Evolutionary conservation across 164 flowering plant genomes (phyloP).

Genomic region (Taxillus chinensis): DNA sequence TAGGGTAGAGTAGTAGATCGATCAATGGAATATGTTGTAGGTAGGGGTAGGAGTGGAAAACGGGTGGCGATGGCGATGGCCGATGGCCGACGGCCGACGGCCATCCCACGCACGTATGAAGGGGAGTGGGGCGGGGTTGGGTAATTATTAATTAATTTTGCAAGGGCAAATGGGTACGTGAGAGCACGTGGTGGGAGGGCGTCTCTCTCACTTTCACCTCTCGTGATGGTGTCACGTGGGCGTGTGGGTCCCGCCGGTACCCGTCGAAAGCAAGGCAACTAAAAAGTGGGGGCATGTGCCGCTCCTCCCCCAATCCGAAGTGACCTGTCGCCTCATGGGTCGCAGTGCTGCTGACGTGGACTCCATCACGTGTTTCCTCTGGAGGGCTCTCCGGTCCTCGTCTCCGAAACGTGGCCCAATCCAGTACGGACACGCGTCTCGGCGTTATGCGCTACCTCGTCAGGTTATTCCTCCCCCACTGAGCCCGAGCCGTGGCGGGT

Average conservation of each 20-base stretch:
- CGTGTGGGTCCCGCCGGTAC: constrained; percentile 9
- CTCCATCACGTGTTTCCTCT: constrained; percentile 12
- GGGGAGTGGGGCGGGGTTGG: too few relatives aligned
- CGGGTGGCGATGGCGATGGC: too few relatives aligned
- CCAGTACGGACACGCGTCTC: constrained; percentile 5
- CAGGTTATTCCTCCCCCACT: not conserved
- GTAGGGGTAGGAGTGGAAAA: not conserved
- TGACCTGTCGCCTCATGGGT: constrained; percentile 24
- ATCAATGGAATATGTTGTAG: too few relatives aligned
- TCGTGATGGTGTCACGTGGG: constrained; percentile 42
- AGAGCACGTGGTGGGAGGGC: constrained; percentile 27
- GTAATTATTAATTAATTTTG: too few relatives aligned
- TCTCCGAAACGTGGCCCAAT: constrained; percentile 10
- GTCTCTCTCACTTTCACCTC: constrained; percentile 17
- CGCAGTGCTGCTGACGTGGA: constrained; percentile 11
- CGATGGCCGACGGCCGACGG: too few relatives aligned
- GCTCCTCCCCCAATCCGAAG: constrained; percentile 5
- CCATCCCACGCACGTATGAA: too few relatives aligned
- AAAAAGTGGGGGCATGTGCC: constrained; percentile 17
- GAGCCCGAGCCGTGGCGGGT: not conserved
- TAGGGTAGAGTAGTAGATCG: too few relatives aligned
- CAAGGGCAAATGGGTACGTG: constrained; percentile 5
- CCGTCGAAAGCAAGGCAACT: constrained; percentile 1
- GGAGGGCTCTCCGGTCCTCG: constrained; percentile 2
- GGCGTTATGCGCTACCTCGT: too few relatives aligned